Conservation (phyloP, 75 land plant genomes). For the Cupressus sempervirens region DNA sequence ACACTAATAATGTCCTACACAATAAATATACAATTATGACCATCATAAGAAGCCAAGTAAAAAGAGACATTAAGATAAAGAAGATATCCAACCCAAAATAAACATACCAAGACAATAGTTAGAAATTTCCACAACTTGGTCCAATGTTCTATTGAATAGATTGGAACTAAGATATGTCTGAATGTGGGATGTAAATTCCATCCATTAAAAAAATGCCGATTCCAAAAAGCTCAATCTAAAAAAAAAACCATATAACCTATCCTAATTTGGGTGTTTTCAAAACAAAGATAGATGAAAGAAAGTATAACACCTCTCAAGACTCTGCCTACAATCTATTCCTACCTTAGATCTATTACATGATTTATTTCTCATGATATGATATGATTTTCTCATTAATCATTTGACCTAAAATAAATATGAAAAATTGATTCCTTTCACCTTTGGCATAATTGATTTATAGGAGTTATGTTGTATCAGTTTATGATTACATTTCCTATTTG, state of each 20-base stretch:
- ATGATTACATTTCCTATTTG: no score
- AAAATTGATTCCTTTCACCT: no score
- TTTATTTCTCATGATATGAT: no score
- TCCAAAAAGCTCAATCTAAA: neutral
- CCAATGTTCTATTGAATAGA: neutral
- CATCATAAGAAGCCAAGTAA: neutral
- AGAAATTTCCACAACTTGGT: neutral
- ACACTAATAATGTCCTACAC: neutral
- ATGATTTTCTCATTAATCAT: no score
- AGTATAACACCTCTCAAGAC: no score
- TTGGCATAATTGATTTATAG: no score
- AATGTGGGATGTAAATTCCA: neutral
- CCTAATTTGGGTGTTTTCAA: neutral
- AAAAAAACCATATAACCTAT: neutral
- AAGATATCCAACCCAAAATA: neutral
- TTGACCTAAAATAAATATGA: no score
- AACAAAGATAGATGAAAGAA: neutral
- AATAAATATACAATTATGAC: neutral
- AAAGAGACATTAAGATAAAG: neutral
- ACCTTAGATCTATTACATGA: no score
- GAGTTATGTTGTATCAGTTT: no score
- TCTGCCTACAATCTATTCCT: no score
- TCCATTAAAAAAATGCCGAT: neutral
- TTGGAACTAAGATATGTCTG: neutral
- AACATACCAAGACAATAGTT: neutral